These are phyloP conservation scores for Cyberlindnera japonica DNA, from an alignment of 805 yeast genomes.

Conservation along the genomic window DNA sequence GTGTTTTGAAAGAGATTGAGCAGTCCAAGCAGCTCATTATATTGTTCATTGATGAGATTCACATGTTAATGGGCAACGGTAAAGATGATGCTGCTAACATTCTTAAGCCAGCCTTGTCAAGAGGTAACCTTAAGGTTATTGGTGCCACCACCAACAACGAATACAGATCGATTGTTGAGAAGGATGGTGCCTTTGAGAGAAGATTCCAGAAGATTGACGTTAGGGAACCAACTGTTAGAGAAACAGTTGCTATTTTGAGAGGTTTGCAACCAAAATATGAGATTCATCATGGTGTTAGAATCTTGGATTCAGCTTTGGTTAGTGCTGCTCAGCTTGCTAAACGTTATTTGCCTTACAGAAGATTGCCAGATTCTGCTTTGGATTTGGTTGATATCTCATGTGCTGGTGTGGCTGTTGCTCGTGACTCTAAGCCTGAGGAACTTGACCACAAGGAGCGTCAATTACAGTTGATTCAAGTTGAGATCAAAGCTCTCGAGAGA, in stretches of 20 bases:
- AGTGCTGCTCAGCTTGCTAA: constrained; percentile 94
- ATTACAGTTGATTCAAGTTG: constrained; percentile 87
- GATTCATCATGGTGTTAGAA: constrained; percentile 96
- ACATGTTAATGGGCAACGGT: constrained; percentile 99
- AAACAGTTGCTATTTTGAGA: constrained; percentile 93
- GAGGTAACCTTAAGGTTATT: constrained; percentile 94
- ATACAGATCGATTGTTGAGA: constrained; percentile 87
- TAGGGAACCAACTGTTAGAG: constrained; percentile 86
- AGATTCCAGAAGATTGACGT: constrained; percentile 97
- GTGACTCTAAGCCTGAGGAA: constrained; percentile 98
- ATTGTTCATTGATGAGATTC: constrained; percentile 94
- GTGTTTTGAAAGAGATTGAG: constrained; percentile 91
- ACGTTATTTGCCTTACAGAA: constrained; percentile 90
- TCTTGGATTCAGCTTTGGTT: constrained; percentile 89
- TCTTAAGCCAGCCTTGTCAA: constrained; percentile 93
- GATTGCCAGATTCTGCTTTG: constrained; percentile 95
- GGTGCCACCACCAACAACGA: constrained; percentile 98
- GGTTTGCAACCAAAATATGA: constrained; percentile 95
- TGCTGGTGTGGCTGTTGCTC: constrained; percentile 95
- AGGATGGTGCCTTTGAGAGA: constrained; percentile 98
- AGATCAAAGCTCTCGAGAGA: constrained; percentile 94
- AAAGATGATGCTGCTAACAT: constrained; percentile 95
- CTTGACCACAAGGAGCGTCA: constrained; percentile 91
- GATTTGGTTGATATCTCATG: constrained; percentile 95
- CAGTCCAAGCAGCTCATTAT: constrained; percentile 82